A percentile compares a stretch with the other conserved stretches of the same genome.
Evolutionary conservation across 495 filamentous ascomycete genomes (phyloP).

Genomic region (Cercophora sp.): DNA sequence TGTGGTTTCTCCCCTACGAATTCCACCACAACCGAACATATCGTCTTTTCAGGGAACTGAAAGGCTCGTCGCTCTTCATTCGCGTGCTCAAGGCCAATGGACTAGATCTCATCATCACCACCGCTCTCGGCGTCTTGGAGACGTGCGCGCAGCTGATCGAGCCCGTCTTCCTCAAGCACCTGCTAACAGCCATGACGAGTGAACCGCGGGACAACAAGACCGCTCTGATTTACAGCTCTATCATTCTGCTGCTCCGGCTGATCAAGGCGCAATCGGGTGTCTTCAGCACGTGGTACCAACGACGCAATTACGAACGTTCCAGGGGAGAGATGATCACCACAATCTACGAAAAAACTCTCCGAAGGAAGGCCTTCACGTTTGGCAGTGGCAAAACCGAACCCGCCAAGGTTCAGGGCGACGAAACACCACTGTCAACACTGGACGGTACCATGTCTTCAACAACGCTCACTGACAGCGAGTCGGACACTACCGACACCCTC

Average conservation of each 20-base stretch:
- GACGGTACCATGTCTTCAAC: constrained; percentile 16
- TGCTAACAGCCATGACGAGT: constrained; percentile 64
- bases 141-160: constrained; percentile 59
- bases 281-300: constrained; percentile 68
- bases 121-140: constrained; percentile 57
- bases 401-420: constrained; percentile 1
- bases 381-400: constrained; percentile 15
- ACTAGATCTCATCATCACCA: constrained; percentile 67
- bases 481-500: constrained; percentile 19
- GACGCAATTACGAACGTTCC: constrained; percentile 70
- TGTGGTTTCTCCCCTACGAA: constrained; percentile 70
- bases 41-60: constrained; percentile 65
- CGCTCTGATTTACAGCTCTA: constrained; percentile 61
- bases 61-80: constrained; percentile 63
- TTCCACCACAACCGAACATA: constrained; percentile 73
- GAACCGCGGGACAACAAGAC: constrained; percentile 43
- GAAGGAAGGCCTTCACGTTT: constrained; percentile 64
- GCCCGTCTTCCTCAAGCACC: constrained; percentile 66
- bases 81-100: constrained; percentile 71
- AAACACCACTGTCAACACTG: constrained; percentile 16
- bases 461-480: constrained; percentile 28
- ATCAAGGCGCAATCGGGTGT: constrained; percentile 62
- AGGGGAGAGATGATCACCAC: constrained; percentile 84
- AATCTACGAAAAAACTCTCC: constrained; percentile 79
- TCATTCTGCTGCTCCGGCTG: constrained; percentile 58